Percentiles rank a stretch among this genome's conserved stretches.
Evolutionary conservation across 768 basidiomycete genomes (phyloP).

Genomic region (Agaricus blazei): DNA sequence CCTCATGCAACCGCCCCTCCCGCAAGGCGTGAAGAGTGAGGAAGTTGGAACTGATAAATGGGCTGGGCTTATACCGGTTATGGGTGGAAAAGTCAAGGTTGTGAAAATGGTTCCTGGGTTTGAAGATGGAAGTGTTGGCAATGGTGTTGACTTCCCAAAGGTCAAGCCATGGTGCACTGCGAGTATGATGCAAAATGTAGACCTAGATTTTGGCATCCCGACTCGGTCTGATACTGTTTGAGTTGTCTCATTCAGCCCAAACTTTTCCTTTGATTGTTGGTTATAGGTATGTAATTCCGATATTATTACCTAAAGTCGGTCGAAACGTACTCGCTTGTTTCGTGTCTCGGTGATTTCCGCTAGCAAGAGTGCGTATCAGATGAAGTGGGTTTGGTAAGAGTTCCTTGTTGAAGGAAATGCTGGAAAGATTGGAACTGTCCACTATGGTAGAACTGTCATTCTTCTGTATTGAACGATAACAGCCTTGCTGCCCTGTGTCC

Average conservation of each 20-base stretch:
- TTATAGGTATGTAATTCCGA: not conserved
- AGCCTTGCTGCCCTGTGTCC: too few relatives aligned
- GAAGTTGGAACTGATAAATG: slow-evolving; percentile 4
- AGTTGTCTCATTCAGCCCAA: not conserved
- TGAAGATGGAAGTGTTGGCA: slow-evolving; percentile 8
- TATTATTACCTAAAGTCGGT: too few relatives aligned
- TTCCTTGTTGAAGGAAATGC: too few relatives aligned
- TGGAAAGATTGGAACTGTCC: too few relatives aligned
- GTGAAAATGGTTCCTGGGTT: slow-evolving; percentile 6
- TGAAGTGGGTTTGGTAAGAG: too few relatives aligned
- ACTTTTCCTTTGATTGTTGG: not conserved
- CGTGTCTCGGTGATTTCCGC: too few relatives aligned
- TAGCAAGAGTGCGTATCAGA: too few relatives aligned
- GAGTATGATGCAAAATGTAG: not conserved
- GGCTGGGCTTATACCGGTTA: slow-evolving; percentile 4
- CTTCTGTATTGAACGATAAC: too few relatives aligned
- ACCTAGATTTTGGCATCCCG: slow-evolving; percentile 5
- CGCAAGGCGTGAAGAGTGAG: not conserved
- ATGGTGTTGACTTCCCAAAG: slow-evolving; percentile 7
- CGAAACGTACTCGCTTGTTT: too few relatives aligned
- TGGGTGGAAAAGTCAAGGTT: not conserved
- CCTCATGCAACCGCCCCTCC: slow-evolving; percentile 4
- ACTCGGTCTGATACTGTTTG: slow-evolving; percentile 1
- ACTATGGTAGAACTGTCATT: too few relatives aligned
- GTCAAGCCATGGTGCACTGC: slow-evolving; percentile 6